These are phyloP conservation scores for Fraxinus velutina DNA, from an alignment of 305 asterid genomes.

Conservation along the genomic window DNA sequence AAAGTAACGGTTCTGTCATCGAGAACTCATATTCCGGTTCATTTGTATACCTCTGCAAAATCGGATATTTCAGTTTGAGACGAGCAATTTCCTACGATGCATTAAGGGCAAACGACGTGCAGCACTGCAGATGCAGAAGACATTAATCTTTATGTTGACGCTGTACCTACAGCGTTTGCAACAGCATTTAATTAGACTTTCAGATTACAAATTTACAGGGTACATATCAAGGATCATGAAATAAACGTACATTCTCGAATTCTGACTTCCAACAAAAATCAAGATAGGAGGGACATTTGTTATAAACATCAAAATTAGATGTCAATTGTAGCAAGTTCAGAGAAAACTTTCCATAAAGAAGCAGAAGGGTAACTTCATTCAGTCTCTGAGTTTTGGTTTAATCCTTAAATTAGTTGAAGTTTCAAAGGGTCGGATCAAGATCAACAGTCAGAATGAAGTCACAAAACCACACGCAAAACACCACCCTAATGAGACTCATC, in stretches of 20 bases:
- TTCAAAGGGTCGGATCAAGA: not conserved
- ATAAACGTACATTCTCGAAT: not conserved
- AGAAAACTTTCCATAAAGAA: not conserved
- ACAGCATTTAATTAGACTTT: not conserved
- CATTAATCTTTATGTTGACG: not conserved
- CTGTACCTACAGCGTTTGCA: slow-evolving; percentile 1
- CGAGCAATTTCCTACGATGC: slow-evolving; percentile 12
- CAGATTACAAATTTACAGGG: not conserved
- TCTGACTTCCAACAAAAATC: not conserved
- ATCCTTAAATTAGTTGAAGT: not conserved
- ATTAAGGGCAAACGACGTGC: not conserved
- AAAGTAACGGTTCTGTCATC: slow-evolving; percentile 3
- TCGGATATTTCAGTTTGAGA: slow-evolving; percentile 13
- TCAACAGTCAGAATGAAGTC: not conserved
- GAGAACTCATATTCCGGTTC: slow-evolving; percentile 12
- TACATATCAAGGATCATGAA: not conserved
- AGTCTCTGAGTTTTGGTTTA: not conserved
- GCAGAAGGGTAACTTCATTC: not conserved
- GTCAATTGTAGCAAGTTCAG: not conserved
- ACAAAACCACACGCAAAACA: not conserved
- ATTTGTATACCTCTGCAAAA: slow-evolving; percentile 19
- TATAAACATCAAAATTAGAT: not conserved
- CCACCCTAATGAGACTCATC: not conserved
- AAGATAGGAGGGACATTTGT: not conserved
- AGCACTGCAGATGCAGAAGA: slow-evolving; percentile 2